Evolutionary conservation across 179 eudicot genomes (phyloP).

Genomic region (Beta lomatogona): DNA sequence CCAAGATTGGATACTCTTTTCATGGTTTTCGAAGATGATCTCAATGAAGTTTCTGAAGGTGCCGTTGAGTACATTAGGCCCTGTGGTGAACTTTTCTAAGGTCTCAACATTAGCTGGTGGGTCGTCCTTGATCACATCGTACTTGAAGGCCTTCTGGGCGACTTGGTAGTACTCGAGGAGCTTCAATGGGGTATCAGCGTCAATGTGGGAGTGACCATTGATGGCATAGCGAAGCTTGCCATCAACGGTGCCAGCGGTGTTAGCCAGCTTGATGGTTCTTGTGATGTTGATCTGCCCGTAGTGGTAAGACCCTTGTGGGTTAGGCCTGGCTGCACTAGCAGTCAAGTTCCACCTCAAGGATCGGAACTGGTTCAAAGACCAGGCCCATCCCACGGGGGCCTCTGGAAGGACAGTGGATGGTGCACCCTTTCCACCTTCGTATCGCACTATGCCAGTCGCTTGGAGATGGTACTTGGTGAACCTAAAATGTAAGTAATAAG

Average conservation of each 20-base stretch:
- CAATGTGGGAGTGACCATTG: slow-evolving; percentile 58
- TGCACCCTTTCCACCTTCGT: slow-evolving; percentile 37
- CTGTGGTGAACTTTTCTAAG: slow-evolving; percentile 32
- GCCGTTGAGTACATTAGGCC: slow-evolving; percentile 52
- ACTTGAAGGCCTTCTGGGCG: slow-evolving; percentile 49
- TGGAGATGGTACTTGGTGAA: slow-evolving; percentile 44
- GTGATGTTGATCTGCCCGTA: slow-evolving; percentile 64
- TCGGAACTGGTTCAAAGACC: slow-evolving; percentile 44
- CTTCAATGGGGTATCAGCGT: slow-evolving; percentile 59
- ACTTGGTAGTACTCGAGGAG: slow-evolving; percentile 53
- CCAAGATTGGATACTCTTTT: slow-evolving; percentile 58
- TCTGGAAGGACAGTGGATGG: slow-evolving; percentile 43
- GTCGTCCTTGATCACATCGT: slow-evolving; percentile 38
- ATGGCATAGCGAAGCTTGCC: slow-evolving; percentile 58
- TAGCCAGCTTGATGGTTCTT: slow-evolving; percentile 52
- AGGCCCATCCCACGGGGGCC: slow-evolving; percentile 38
- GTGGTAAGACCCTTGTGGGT: slow-evolving; percentile 72
- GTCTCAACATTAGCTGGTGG: slow-evolving; percentile 32
- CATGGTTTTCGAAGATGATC: slow-evolving; percentile 66
- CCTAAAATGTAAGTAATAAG: background rate
- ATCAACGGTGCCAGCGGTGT: slow-evolving; percentile 36
- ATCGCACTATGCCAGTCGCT: slow-evolving; percentile 45
- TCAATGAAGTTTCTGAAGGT: slow-evolving; percentile 59
- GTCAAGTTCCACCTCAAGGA: slow-evolving; percentile 58
- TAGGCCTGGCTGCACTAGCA: slow-evolving; percentile 69